Conservation (phyloP, 495 filamentous ascomycete genomes). For the Platismatia glauca region DNA sequence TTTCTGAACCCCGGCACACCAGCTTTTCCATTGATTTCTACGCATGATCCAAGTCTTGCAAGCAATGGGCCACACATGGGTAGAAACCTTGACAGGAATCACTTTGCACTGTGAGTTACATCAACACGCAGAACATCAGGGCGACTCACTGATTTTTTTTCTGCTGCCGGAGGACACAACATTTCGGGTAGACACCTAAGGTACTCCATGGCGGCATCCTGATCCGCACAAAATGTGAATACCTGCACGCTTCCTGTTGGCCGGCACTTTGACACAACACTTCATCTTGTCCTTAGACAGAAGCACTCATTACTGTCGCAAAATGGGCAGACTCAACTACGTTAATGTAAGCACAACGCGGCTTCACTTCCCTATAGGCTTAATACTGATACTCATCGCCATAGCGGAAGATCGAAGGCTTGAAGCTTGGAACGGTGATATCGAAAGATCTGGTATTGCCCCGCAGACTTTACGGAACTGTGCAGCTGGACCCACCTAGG, state of each 20-base stretch:
- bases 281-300: background rate
- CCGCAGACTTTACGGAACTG: slow-evolving; percentile 7
- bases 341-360: slow-evolving; percentile 27
- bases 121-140: background rate
- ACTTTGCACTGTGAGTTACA: background rate
- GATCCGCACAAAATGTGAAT: too few species aligned
- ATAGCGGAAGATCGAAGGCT: slow-evolving; percentile 37
- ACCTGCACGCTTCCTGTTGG: background rate
- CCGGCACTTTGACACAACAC: background rate
- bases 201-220: background rate
- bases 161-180: background rate
- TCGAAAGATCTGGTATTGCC: slow-evolving; percentile 37
- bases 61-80: background rate
- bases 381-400: background rate
- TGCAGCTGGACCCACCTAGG: background rate
- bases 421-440: slow-evolving; percentile 37
- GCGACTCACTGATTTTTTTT: background rate
- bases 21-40: background rate
- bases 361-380: background rate
- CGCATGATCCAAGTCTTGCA: background rate
- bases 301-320: background rate
- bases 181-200: background rate
- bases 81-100: background rate
- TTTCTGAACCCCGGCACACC: background rate
- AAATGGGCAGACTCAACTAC: slow-evolving; percentile 36